Evolutionary conservation across 768 basidiomycete species (phyloP).

Genomic region (Podaxis sp.): DNA sequence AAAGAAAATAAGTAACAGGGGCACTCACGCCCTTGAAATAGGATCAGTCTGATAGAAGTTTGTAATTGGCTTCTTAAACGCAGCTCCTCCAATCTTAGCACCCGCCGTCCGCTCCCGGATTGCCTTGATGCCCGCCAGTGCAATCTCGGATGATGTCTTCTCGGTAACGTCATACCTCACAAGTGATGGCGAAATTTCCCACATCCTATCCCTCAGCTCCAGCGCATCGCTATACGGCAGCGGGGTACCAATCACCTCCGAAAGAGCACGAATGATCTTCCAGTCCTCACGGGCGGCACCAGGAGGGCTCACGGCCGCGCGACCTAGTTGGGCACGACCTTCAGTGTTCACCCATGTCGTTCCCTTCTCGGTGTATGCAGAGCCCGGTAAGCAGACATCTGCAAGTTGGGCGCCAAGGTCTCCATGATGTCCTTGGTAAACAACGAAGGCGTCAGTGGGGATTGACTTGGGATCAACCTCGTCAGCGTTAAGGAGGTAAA

Average conservation of each 20-base stretch:
- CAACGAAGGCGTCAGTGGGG: constrained; percentile 90
- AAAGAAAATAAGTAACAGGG: neutral
- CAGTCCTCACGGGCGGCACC: constrained; percentile 95
- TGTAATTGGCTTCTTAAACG: constrained; percentile 74
- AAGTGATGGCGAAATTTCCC: constrained; percentile 91
- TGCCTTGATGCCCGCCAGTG: constrained; percentile 61
- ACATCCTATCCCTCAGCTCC: constrained; percentile 84
- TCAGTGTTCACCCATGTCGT: constrained; percentile 97
- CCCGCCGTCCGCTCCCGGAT: constrained; percentile 48
- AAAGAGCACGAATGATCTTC: constrained; percentile 93
- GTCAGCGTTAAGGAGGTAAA: constrained; percentile 96
- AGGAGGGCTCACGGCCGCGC: constrained; percentile 91
- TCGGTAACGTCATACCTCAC: constrained; percentile 84
- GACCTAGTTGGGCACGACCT: constrained; percentile 85
- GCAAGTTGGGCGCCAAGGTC: constrained; percentile 95
- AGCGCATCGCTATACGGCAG: constrained; percentile 89
- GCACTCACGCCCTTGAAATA: constrained; percentile 85
- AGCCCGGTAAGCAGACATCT: constrained; percentile 91
- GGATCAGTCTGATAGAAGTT: constrained; percentile 98
- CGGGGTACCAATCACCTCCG: constrained; percentile 76
- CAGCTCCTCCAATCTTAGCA: constrained; percentile 51
- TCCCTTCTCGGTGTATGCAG: constrained; percentile 89
- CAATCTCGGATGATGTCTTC: constrained; percentile 66
- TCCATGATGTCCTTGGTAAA: constrained; percentile 98
- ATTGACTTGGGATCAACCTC: constrained; percentile 87